Percentiles rank a stretch among this genome's conserved stretches.
These are phyloP conservation scores for Ormosia emarginata DNA, from an alignment of 306 rosid genomes.

Conservation along the genomic window DNA sequence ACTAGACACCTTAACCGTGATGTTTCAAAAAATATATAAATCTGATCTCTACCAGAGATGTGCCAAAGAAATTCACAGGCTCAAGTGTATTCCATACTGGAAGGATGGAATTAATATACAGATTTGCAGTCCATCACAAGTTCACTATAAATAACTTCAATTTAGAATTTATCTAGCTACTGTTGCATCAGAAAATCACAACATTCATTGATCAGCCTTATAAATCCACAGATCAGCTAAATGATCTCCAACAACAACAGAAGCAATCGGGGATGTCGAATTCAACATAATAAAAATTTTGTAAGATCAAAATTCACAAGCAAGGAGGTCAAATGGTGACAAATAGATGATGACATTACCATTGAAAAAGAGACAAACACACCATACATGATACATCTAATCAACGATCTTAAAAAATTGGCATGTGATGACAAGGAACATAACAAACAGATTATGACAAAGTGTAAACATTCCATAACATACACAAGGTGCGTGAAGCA, in stretches of 20 bases:
- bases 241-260: conserved; percentile 16
- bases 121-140: neutral
- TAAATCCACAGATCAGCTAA: neutral
- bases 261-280: neutral
- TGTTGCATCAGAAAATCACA: neutral
- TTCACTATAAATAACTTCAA: neutral
- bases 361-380: neutral
- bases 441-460: neutral
- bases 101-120: neutral
- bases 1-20: neutral
- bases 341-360: neutral
- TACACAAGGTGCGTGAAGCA: neutral
- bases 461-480: neutral
- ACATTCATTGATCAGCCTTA: neutral
- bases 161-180: neutral
- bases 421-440: neutral
- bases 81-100: neutral
- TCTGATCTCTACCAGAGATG: neutral
- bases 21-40: neutral
- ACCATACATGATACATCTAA: neutral
- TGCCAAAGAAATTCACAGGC: neutral
- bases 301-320: neutral
- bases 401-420: neutral
- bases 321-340: neutral
- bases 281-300: neutral